Evolutionary conservation across 345 rosid genomes (phyloP).

Genomic region (Eucalyptus polyanthemos): DNA sequence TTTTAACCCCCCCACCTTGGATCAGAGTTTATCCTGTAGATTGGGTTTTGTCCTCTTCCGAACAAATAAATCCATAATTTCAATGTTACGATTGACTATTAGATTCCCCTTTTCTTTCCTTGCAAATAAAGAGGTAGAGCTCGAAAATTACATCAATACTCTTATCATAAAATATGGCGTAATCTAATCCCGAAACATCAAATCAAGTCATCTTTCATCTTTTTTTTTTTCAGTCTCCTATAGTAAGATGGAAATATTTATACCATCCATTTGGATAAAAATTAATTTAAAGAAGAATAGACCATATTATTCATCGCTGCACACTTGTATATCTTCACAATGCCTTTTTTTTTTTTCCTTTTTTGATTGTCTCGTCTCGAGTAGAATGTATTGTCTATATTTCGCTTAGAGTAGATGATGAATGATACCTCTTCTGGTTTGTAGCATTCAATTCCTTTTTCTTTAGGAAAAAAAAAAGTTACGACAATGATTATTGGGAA

Average conservation of each 20-base stretch:
- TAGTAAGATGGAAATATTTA: not conserved
- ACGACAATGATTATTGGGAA: not conserved
- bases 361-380: not conserved
- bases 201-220: too few relatives aligned
- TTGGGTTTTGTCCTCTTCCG: not conserved
- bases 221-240: not conserved
- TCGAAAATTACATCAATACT: too few relatives aligned
- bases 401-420: not conserved
- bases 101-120: rapidly evolving
- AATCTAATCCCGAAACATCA: too few relatives aligned
- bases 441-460: not conserved
- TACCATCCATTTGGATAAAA: not conserved
- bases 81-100: too few relatives aligned
- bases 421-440: not conserved
- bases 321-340: not conserved
- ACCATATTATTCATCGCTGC: rapidly evolving
- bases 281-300: not conserved
- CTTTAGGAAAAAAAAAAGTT: not conserved
- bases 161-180: rapidly evolving
- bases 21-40: not conserved
- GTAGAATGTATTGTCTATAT: not conserved
- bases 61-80: too few relatives aligned
- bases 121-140: too few relatives aligned
- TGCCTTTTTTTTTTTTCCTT: not conserved
- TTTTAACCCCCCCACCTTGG: not conserved